Evolutionary conservation across 306 rosid genomes (phyloP), one percentile per base, ranked within the genome.

Genomic region (Ziziphus jujuba): DNA sequence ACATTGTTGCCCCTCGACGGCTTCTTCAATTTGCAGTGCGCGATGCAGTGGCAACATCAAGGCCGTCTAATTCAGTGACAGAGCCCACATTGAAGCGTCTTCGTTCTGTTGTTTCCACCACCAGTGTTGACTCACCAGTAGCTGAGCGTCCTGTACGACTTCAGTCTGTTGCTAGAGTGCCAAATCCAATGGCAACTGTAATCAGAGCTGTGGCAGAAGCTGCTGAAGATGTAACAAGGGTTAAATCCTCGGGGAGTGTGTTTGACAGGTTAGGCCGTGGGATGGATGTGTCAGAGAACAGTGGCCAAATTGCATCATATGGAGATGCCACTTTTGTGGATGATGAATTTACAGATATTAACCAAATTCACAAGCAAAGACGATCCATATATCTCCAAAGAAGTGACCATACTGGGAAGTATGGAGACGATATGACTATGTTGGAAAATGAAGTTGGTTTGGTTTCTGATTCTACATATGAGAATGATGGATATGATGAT

Each of bases 171-270:
- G 80, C 90, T 21, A 79, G 87, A 81, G 79, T 84, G 75, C 72
- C 84, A 61, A 88, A 85, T 82, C 86, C 92, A 64, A 87, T 90
- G 97, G 84, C 95, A 66, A 79, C 89, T n/a, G 92, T 90, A 24
- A 86, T 93, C 61, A 90, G 82, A 80, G 99, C 99, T 56, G 96
- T 88, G 65, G 88, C 91, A 0, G 97, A 90, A 73, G 98, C 97
- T 78, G 91, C 99, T 21, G 89, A 90, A 73, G 96, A 90, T 77
- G 96, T 85, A 60, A 71, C 64, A 34, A 85, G 87, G 80, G 79
- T 81, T 80, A 93, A 84, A 80, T 69, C 91, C 59, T 81, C 91
- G 34, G 79, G 91, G 28, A 88, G 87, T 79, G 99, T 93, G 65
- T 93, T 93, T 86, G 96, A 93, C 64, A 86, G 99, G 67, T 91